Evolutionary conservation across 2,329 filamentous ascomycete species (phyloP).

Genomic region (Sarocladium brachiariae): DNA sequence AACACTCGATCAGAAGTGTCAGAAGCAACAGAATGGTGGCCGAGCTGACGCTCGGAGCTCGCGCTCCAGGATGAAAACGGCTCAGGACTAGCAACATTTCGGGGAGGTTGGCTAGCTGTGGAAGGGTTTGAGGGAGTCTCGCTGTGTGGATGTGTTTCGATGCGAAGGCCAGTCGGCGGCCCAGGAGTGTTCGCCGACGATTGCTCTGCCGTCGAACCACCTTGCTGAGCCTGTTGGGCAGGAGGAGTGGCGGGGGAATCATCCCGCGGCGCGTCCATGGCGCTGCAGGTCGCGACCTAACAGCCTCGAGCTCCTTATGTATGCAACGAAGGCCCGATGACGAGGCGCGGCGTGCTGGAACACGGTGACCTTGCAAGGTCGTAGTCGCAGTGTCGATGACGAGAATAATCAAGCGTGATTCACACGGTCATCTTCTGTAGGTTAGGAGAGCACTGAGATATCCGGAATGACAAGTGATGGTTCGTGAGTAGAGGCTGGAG

Average conservation of each 20-base stretch:
- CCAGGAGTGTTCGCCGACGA: neutral
- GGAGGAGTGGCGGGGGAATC: neutral
- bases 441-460: neutral
- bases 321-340: slow-evolving; percentile 9
- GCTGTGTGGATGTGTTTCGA: neutral
- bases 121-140: neutral
- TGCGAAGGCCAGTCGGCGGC: neutral
- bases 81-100: slow-evolving; percentile 14
- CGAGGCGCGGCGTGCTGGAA: neutral
- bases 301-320: slow-evolving; percentile 12
- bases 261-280: slow-evolving; percentile 18
- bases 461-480: neutral
- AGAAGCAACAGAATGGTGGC: slow-evolving; percentile 24
- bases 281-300: slow-evolving; percentile 15
- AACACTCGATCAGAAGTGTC: slow-evolving; percentile 58
- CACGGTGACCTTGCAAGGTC: neutral
- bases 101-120: neutral
- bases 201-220: slow-evolving; percentile 10
- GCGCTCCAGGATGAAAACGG: slow-evolving; percentile 35
- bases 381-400: neutral
- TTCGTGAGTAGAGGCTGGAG: too few species aligned
- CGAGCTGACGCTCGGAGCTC: slow-evolving; percentile 33
- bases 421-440: neutral
- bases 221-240: slow-evolving; percentile 4
- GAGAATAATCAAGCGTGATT: neutral